Evolutionary conservation across 2,329 filamentous ascomycete species (phyloP).

Genomic region (Fusarium buharicum): DNA sequence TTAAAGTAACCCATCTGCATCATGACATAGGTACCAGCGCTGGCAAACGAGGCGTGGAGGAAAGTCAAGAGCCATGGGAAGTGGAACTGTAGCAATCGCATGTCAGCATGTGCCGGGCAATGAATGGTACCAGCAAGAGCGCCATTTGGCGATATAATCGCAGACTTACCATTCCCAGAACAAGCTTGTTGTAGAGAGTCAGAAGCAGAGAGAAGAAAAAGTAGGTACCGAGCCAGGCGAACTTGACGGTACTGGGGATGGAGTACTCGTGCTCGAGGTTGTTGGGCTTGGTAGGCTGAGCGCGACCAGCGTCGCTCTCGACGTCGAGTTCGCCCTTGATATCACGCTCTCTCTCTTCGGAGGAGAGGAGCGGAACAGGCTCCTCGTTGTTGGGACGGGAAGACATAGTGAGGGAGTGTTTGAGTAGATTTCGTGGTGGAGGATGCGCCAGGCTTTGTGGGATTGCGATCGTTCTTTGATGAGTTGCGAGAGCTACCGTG

Average conservation of each 20-base stretch:
- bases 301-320: conserved; percentile 47
- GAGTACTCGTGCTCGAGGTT: conserved; percentile 59
- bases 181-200: conserved; percentile 69
- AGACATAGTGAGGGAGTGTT: conserved; percentile 45
- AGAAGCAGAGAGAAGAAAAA: conserved; percentile 61
- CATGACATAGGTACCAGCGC: conserved; percentile 65
- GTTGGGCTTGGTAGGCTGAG: conserved; percentile 46
- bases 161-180: conserved; percentile 60
- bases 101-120: conserved; percentile 26
- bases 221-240: conserved; percentile 62
- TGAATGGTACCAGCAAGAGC: not conserved
- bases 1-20: conserved; percentile 63
- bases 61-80: conserved; percentile 71
- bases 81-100: conserved; percentile 56
- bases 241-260: conserved; percentile 58
- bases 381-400: conserved; percentile 49
- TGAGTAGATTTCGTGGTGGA: not conserved
- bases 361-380: conserved; percentile 46
- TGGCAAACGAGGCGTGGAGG: conserved; percentile 67
- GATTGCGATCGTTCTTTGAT: conserved; percentile 14
- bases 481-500: conserved; percentile 3
- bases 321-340: conserved; percentile 48
- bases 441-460: conserved; percentile 29
- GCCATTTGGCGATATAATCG: not conserved
- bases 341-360: conserved; percentile 48